Base-by-base conservation (phyloP, 2,329 filamentous ascomycete species). In the Verticillium alfalfae region DNA sequence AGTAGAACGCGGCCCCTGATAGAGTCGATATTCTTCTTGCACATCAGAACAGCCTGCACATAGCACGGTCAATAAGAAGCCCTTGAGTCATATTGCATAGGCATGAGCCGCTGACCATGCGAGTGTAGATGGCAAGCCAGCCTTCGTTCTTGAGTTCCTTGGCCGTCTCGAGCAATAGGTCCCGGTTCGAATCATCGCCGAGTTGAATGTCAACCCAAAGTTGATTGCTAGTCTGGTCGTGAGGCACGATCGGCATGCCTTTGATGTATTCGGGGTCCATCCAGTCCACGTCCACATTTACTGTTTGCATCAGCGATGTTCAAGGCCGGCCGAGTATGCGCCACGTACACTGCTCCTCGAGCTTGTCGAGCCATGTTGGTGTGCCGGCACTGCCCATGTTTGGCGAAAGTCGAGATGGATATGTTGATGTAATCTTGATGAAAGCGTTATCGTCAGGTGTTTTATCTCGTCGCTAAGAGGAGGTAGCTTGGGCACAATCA, bases 201-300 rank as follows among this genome's bases (percentile, higher is more conserved):
- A 83, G 75, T 63, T 81, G 77, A 34, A 77, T 74, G 60, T 82
- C 78, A 34, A 81, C 79, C 72, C 75, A 78, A 5, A 78, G 71
- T 66, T 82, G 79, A 66, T 83, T 83, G 69, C 78, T 80, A 4
- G 80, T 82, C 70, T 80, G 78, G 64, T 82, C 79, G 62, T 81
- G 76, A 34, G 77, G 76, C 4, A 71, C 72, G 62, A 81, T 75
- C 12, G 75, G 73, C 68, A 81, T 77, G n/a, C 68, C 69, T 61
- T 76, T 76, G 63, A 80, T 77, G 66, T 77, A 81, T 15, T 79
- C 76, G 1, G 79, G 76, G 62, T 80, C 80, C 80, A 83, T 82
- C 73, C 77, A 81, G 66, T 83, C 80, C 31, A 82, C 78, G 63
- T 83, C 80, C 60, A 83, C 72, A 37, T 82, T 77, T 62, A 82